Conservation (phyloP, 192 early-diverging fungal species). For the Gaertneriomyces semiglobifer region DNA sequence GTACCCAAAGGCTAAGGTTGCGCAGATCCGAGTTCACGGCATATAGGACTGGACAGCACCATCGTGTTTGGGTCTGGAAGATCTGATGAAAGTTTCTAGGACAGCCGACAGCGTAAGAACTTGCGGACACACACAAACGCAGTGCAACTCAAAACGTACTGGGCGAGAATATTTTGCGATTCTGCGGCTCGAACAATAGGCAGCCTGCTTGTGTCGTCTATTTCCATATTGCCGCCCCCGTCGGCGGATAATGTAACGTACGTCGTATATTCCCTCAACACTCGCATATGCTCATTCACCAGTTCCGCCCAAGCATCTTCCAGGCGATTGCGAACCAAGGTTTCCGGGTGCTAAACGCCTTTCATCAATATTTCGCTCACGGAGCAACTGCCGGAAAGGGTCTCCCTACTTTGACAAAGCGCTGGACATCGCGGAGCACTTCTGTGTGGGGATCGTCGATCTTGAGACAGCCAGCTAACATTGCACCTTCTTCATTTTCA, state of each 20-base stretch:
- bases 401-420: constrained; percentile 1
- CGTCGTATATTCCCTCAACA: not conserved
- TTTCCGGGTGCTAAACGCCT: not conserved
- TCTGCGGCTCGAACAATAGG: constrained; percentile 15
- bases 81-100: constrained; percentile 50
- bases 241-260: not conserved
- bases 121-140: not conserved
- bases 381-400: not conserved
- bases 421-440: not conserved
- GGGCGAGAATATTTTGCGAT: constrained; percentile 26
- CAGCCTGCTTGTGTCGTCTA: not conserved
- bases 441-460: constrained; percentile 8
- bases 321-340: not conserved
- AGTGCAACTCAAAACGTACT: constrained; percentile 17
- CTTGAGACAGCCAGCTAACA: constrained; percentile 5
- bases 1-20: constrained; percentile 46
- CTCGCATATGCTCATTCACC: constrained; percentile 13
- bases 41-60: constrained; percentile 63
- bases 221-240: not conserved
- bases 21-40: constrained; percentile 59
- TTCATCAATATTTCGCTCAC: not conserved
- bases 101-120: not conserved
- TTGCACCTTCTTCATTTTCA: constrained; percentile 13
- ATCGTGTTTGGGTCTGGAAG: constrained; percentile 47
- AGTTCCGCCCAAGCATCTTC: constrained; percentile 14